Conservation (phyloP, 805 yeast genomes). For the Metschnikowia similis region DNA sequence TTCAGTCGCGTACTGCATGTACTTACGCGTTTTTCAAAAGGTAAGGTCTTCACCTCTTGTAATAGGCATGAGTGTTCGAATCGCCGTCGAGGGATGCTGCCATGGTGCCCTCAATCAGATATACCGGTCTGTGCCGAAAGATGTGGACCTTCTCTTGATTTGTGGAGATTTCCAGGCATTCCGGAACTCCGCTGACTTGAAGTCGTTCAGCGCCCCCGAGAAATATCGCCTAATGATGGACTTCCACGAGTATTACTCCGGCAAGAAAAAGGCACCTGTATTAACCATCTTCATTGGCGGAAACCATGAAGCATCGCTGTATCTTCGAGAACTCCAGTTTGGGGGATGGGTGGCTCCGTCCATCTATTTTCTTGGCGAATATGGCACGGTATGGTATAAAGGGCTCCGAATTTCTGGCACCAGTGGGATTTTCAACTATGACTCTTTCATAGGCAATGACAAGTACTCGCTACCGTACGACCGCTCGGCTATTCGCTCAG, state of each 20-base stretch:
- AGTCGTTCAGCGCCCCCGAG: constrained; percentile 70
- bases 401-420: constrained; percentile 78
- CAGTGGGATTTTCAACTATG: constrained; percentile 73
- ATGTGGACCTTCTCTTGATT: constrained; percentile 50
- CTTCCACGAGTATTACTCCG: constrained; percentile 67
- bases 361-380: constrained; percentile 78
- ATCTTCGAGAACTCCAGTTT: constrained; percentile 61
- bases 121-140: constrained; percentile 31
- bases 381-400: constrained; percentile 66
- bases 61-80: constrained; percentile 13
- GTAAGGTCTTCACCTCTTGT: not conserved
- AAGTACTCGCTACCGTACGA: constrained; percentile 43
- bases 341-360: constrained; percentile 96
- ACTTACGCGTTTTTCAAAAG: not conserved
- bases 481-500: constrained; percentile 45
- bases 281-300: constrained; percentile 88
- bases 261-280: constrained; percentile 61
- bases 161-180: constrained; percentile 93
- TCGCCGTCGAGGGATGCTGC: constrained; percentile 87
- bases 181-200: constrained; percentile 58
- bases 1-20: not conserved
- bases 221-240: constrained; percentile 78
- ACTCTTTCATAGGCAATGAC: constrained; percentile 19
- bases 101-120: constrained; percentile 73
- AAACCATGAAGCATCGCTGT: constrained; percentile 87